phyloP scores from a whole-genome alignment of 2,329 filamentous ascomycete species.

The Scortechinia acanthostroma region DNA sequence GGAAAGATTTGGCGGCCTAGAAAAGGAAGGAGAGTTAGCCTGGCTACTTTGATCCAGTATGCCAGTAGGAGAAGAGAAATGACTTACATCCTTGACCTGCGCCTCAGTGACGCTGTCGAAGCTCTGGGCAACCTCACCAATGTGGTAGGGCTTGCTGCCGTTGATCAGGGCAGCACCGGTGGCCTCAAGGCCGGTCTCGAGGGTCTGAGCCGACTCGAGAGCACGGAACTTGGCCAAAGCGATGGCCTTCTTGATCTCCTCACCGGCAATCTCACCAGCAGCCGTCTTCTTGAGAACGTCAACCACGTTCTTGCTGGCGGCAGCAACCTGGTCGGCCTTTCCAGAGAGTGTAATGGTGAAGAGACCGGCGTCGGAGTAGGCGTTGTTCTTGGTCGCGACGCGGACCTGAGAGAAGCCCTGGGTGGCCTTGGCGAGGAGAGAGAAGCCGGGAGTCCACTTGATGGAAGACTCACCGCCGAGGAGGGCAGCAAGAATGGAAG shows the following conservation, averaged over 20 bases:
- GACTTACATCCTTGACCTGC: conserved; percentile 1
- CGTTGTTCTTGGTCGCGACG: background rate
- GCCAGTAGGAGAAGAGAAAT: background rate
- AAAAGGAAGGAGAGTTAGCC: background rate
- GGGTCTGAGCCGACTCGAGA: conserved; percentile 2
- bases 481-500: conserved; percentile 77
- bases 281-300: background rate
- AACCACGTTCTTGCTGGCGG: conserved; percentile 2
- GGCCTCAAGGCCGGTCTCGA: conserved; percentile 3
- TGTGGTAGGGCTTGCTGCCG: conserved; percentile 2
- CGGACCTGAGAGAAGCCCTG: background rate
- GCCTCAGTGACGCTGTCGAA: background rate
- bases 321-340: background rate
- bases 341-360: conserved; percentile 1
- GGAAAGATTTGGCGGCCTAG: conserved; percentile 1
- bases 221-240: conserved; percentile 1
- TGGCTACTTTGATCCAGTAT: background rate
- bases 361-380: conserved; percentile 2
- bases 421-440: conserved; percentile 75
- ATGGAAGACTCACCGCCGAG: conserved; percentile 85
- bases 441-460: conserved; percentile 95
- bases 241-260: conserved; percentile 2
- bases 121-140: background rate
- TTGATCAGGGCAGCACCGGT: background rate
- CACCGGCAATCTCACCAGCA: background rate